Evolutionary conservation across 768 basidiomycete species (phyloP).

Genomic region (Leccinum uliginosum): DNA sequence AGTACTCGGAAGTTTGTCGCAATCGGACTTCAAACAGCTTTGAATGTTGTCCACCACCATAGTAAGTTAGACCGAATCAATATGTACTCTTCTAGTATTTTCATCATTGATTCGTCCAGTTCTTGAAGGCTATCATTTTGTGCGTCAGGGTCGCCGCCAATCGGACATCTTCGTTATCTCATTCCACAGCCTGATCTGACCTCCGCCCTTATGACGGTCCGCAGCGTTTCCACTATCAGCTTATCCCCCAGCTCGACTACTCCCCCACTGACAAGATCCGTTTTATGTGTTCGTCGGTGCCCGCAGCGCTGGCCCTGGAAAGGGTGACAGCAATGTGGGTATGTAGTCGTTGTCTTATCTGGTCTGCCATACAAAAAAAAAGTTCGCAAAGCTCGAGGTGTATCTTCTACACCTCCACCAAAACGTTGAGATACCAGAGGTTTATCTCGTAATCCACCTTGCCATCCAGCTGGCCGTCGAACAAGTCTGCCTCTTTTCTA

Average conservation of each 20-base stretch:
- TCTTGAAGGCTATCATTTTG: no score
- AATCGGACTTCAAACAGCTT: no score
- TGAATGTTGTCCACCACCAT: no score
- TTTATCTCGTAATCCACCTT: slow-evolving; percentile 84
- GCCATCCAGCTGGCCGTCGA: slow-evolving; percentile 85
- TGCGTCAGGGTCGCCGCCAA: no score
- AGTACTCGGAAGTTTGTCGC: no score
- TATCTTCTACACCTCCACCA: slow-evolving; percentile 68
- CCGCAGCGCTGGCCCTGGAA: slow-evolving; percentile 61
- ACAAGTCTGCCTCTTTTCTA: slow-evolving; percentile 34
- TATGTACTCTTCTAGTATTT: no score
- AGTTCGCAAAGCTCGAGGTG: slow-evolving; percentile 95
- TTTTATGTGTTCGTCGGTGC: slow-evolving; percentile 96
- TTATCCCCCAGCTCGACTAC: slow-evolving; percentile 74
- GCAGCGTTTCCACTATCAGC: slow-evolving; percentile 59
- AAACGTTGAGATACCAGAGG: no score
- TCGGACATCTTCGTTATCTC: neutral
- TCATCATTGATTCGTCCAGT: no score
- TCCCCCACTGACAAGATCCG: slow-evolving; percentile 80
- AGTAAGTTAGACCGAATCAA: no score
- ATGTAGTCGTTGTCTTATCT: slow-evolving; percentile 18
- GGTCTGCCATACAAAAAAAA: slow-evolving; percentile 72
- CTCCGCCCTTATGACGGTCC: slow-evolving; percentile 53
- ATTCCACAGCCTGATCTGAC: slow-evolving; percentile 4
- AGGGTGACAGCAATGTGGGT: slow-evolving; percentile 81